Evolutionary conservation across 345 rosid genomes (phyloP).

Genomic region (Syzygium aromaticum): DNA sequence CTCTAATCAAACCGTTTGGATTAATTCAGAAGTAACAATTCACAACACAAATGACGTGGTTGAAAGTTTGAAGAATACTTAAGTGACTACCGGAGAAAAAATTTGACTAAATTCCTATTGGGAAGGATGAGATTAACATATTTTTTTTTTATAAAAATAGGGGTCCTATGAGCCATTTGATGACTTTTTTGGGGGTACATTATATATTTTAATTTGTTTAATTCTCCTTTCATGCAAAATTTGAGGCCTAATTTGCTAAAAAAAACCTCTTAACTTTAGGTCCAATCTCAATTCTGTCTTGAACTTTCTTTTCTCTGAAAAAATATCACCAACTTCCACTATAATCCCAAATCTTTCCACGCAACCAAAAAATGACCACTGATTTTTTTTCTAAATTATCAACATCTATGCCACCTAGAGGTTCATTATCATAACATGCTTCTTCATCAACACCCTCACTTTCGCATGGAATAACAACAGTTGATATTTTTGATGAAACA

Average conservation of each 20-base stretch:
- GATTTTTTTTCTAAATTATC: background rate
- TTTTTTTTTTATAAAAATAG: background rate
- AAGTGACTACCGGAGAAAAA: background rate
- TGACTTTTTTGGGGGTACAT: background rate
- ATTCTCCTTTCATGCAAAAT: background rate
- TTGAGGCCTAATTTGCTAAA: background rate
- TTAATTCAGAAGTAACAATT: background rate
- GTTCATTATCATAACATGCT: background rate
- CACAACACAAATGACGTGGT: background rate
- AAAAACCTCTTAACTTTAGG: background rate
- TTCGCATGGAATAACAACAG: background rate
- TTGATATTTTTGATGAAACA: background rate
- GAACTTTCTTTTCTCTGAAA: background rate
- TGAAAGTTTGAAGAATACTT: background rate
- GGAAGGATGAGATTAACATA: background rate
- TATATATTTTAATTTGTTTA: background rate
- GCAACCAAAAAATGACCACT: background rate
- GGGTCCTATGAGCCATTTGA: background rate
- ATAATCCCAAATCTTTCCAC: background rate
- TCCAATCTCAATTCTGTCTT: accelerated
- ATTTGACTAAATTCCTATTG: background rate
- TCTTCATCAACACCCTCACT: background rate
- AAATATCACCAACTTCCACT: background rate
- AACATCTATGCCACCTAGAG: background rate
- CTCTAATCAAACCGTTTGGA: background rate